Evolutionary conservation across 2,329 filamentous ascomycete genomes (phyloP), one percentile per base, ranked within the genome.

Genomic region (Arthroderma uncinatum): DNA sequence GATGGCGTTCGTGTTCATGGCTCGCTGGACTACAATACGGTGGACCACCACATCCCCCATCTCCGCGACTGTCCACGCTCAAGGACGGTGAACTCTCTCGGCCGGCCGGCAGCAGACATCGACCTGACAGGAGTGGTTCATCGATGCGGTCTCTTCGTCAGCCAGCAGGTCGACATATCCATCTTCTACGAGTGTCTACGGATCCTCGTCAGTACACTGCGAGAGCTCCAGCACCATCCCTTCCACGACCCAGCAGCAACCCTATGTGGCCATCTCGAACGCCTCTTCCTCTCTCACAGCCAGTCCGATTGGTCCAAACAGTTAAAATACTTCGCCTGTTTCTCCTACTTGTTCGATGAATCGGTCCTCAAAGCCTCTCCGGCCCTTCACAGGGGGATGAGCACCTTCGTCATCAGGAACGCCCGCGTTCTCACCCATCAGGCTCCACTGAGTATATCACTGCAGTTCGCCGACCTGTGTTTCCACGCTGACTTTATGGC

Each of bases 391-490:
- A 30, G 37, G 2, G 53, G 37, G 14, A 33, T 55, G 36, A 25
- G 36, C 33, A 23, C 8, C 19, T 55, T 55, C 23, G 37, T 55
- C 21, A n/a, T 42, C 10, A 10, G 16, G 8, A 52, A 36, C 16
- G 8, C 12, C 30, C 25, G 16, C 19, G 16, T 16, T 5, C 5
- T 55, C 23, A 16, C 37, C 10, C 25, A 33, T 3, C 30, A 34
- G 5, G 25, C 39, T 21, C 30, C 30, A 5, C 40, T 56, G 10
- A 36, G 9, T 12, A n/a, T 50, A n/a, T 34, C 30, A 4, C n/a
- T 56, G 54, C 40, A 50, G 42, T 56, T 56, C 42, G 42, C 36
- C 42, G 25, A 48, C 16, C n/a, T 50, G 16, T 55, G 53, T 19
- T 39, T 16, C n/a, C 23, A 40, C 2, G 14, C 10, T 7, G 16